Evolutionary conservation across 345 rosid species (phyloP).

Genomic region (Alliaria petiolata): DNA sequence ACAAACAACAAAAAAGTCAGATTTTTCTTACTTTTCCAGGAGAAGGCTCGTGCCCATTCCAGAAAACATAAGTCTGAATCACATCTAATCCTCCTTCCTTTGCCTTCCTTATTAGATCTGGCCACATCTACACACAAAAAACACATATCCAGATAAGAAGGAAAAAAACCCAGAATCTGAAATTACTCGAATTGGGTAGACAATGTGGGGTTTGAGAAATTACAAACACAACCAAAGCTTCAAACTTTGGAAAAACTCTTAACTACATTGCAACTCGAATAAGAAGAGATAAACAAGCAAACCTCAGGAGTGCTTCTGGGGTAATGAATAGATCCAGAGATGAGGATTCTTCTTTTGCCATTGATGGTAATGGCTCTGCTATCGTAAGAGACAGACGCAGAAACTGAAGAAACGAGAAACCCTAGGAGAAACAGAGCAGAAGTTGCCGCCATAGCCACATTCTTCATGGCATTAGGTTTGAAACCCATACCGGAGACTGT

Average conservation of each 20-base stretch:
- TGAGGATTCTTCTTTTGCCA: slow-evolving; percentile 88
- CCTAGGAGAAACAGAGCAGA: slow-evolving; percentile 37
- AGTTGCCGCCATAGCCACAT: slow-evolving; percentile 35
- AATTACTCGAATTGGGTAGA: not conserved
- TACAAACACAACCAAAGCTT: not conserved
- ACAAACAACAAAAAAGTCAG: slow-evolving; percentile 9
- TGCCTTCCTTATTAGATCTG: slow-evolving; percentile 92
- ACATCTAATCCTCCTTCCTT: slow-evolving; percentile 97
- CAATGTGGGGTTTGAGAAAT: slow-evolving; percentile 22
- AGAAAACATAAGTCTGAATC: slow-evolving; percentile 98
- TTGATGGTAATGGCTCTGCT: slow-evolving; percentile 71
- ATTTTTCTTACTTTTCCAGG: slow-evolving; percentile 66
- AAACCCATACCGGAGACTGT: slow-evolving; percentile 31
- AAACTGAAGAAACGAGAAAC: slow-evolving; percentile 38
- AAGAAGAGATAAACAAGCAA: not conserved
- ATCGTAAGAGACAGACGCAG: slow-evolving; percentile 83
- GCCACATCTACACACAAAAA: slow-evolving; percentile 87
- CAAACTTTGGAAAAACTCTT: not conserved
- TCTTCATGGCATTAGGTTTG: slow-evolving; percentile 46
- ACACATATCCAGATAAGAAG: slow-evolving; percentile 14
- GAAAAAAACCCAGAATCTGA: not conserved
- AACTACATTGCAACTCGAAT: slow-evolving; percentile 2
- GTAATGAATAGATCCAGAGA: slow-evolving; percentile 98
- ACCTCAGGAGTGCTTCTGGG: slow-evolving; percentile 99
- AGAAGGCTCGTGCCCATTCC: slow-evolving; percentile 98